Evolutionary conservation across 768 basidiomycete species (phyloP), one percentile per base, ranked within the genome.

Genomic region (Gelatoporia subvermispora): DNA sequence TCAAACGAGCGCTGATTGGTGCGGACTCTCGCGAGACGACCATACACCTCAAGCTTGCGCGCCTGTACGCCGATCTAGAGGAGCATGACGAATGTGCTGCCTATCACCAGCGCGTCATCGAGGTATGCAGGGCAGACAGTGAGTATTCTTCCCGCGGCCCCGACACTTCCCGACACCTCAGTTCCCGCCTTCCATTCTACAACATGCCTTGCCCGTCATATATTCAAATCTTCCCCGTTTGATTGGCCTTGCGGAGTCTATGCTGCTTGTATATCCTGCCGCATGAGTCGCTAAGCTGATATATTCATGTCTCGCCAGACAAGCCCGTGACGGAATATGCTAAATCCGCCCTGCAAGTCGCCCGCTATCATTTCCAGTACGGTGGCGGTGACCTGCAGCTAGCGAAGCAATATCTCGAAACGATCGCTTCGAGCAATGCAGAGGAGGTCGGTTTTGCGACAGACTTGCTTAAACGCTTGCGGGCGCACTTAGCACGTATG

Each of bases 1-100:
- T 91, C 53, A 89, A 91, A 56, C 88, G 93, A 35, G 94, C 95
- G 11, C 74, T 98, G 46, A 81, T 86, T 50, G 80, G 85, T 47
- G 85, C 85, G 22, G 87, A 88, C 65, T 77, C 85, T 3, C 78
- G 82, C 51, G 88, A 93, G 63, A 86, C 78, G 34, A 75, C 72
- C 20, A 82, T 90, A 52, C 79, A 81, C 62, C 68, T 85, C 34
- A 89, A 81, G 61, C 71, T 93, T 28, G 92, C 91, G 16, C 78
- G 75, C 59, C 71, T 93, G 42, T 77, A 89, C 60, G 76, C 75
- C 46, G 73, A 75, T 22, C 68, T 89, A 34, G 81, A 83, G 15
- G 88, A 93, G 57, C 67, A 71, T 31, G 68, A 71, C 9, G 82
- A 85, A 56, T 84, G 92, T 17, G 80, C 81, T 17, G 81, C 82